These are phyloP conservation scores for Euphorbia pulcherrima DNA, from an alignment of 345 rosid species.

Conservation along the genomic window DNA sequence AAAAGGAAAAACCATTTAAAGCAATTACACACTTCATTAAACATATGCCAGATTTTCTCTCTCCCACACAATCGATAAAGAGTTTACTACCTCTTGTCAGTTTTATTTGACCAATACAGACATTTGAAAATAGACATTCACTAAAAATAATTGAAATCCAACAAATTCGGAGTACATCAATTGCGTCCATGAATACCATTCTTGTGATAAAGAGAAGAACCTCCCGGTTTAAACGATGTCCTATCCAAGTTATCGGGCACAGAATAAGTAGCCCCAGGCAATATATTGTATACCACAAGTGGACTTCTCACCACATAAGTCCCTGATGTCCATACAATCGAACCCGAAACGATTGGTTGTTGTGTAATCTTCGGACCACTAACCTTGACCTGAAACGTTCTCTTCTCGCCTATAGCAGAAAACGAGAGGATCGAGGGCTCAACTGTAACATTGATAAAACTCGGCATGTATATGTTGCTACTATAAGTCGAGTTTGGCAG, in stretches of 20 bases:
- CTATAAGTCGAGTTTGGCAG: conserved; percentile 35
- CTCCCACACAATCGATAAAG: neutral
- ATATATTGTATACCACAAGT: conserved; percentile 25
- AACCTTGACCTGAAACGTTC: conserved; percentile 29
- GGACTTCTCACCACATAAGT: conserved; percentile 36
- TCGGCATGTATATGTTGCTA: conserved; percentile 12
- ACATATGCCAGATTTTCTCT: too few species aligned
- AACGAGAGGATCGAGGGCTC: conserved; percentile 34
- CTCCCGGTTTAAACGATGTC: conserved; percentile 10
- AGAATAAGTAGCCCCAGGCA: conserved; percentile 12
- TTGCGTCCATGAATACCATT: conserved; percentile 22
- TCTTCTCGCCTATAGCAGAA: conserved; percentile 26
- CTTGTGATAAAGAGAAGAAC: conserved; percentile 24
- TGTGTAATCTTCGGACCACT: conserved; percentile 24
- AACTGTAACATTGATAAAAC: conserved; percentile 16
- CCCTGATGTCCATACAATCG: conserved; percentile 34
- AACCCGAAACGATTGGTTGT: conserved; percentile 29
- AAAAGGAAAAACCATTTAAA: too few species aligned
- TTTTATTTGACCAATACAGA: neutral
- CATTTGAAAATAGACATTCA: neutral
- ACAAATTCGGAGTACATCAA: neutral
- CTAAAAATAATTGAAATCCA: neutral
- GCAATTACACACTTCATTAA: too few species aligned
- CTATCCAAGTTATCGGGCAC: neutral
- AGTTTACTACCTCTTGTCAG: neutral